Evolutionary conservation across 2,329 filamentous ascomycete genomes (phyloP), one percentile per base, ranked within the genome.

Genomic region (Pyrenophora seminiperda): DNA sequence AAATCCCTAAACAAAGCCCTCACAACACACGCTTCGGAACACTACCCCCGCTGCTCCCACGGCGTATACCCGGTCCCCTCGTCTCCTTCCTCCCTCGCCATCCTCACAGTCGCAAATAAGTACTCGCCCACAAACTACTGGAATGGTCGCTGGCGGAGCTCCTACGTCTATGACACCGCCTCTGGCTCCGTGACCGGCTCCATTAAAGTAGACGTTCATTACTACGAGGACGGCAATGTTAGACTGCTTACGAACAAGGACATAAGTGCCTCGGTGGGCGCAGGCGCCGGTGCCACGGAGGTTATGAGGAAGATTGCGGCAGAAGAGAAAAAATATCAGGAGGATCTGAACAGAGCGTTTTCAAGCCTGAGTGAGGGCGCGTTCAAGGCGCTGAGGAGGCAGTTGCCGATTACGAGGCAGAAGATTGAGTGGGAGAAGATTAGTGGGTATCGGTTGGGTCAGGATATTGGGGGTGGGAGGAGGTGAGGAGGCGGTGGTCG

Each of bases 351-450:
- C 78, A 84, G 85, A 70, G 91, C 91, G 13, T 97, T 99, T 73
- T 86, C 86, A 11, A 88, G 81, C 59, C 79, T 99, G 71, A 94
- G 91, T 68, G 94, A 99, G 77, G 93, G 92, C 7, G 90, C 91
- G 1, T 99, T 99, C 78, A 99, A 97, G 83, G 85, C 87, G 2
- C 76, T 99, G 72, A 85, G 94, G 69, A 85, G 94, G 75, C 94
- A 97, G 77, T 78, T 99, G 71, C 94, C 94, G 0, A 91, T 99
- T 53, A 99, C 94, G 55, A 86, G 94, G 70, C 94, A 99, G 80
- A 97, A 97, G 83, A 93, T 99, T 63, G 94, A 99, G 77, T 99
- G 94, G 94, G 93, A 99, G 75, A 97, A 96, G 80, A 90, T 99
- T 61, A 88, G 90, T 37, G 91, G 91, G 62, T 99, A 99, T 78